Base-by-base conservation (phyloP, 768 basidiomycete genomes). In the Phlebiopsis flavidoalba region DNA sequence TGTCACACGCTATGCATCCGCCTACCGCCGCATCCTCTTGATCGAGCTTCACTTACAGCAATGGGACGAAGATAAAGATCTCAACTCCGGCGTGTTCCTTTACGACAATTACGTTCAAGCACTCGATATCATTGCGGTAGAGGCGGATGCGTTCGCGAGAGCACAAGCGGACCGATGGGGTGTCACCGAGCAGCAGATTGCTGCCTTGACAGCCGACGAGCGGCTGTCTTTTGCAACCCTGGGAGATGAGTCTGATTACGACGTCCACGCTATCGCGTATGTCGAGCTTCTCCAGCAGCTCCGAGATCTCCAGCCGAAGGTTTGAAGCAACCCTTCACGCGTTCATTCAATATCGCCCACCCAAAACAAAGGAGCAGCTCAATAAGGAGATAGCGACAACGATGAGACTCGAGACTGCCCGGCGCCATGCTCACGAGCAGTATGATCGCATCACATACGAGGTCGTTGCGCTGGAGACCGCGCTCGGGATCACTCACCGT, bases 51-150 rank as follows among this genome's bases (percentile, higher is more conserved):
- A 59, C 58, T 60, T 65, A 57, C 5, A 47, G 45, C 64, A 65
- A 35, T 63, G 61, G 57, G 64, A 65, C 50, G 58, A 59, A 26
- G 64, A 65, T 53, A 65, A 65, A 36, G 73, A 75, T 59, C 57
- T 57, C 11, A 72, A 72, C 53, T 62, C 73, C 0, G 72, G 70
- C 36, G 61, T 33, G 1, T 60, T 69, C 49, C 53, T 69, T 10
- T 59, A 60, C 59, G 65, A 72, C 49, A 75, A 75, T 57, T 73
- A 72, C 62, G 10, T 21, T 2, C 73, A 75, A 52, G 72, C 72
- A 1, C 66, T 72, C 17, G 52, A 65, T 1, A 67, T 70, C 61
- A 64, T 75, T 45, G 26, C n/a, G n/a, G n/a, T n/a, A n/a, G n/a
- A n/a, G n/a, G n/a, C n/a, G n/a, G n/a, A n/a, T n/a, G n/a, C n/a